Conservation (phyloP, 164 flowering plant genomes). For the Magnolia officinalis region DNA sequence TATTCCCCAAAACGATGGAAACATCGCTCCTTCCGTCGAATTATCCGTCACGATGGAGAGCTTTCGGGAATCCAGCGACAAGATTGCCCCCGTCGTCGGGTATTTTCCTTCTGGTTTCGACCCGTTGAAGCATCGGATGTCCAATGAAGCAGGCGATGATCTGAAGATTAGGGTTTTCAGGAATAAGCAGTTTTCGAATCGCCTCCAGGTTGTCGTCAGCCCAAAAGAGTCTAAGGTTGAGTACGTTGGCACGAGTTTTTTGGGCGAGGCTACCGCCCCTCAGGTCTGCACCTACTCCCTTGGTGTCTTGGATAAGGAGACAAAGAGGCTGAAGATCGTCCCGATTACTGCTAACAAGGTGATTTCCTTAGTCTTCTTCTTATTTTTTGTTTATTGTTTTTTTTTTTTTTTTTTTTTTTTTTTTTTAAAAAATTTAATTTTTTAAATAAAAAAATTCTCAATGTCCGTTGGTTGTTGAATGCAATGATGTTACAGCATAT, state of each 20-base stretch:
- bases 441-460: too few species aligned
- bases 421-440: too few species aligned
- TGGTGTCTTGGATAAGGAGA: slow-evolving; percentile 71
- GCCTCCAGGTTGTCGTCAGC: slow-evolving; percentile 53
- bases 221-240: slow-evolving; percentile 44
- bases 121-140: not conserved
- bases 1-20: too few species aligned
- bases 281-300: slow-evolving; percentile 60
- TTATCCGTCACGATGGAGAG: slow-evolving; percentile 4
- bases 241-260: slow-evolving; percentile 65
- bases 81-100: slow-evolving; percentile 14
- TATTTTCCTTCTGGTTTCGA: slow-evolving; percentile 22
- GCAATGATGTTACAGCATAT: too few species aligned
- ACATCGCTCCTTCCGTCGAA: not conserved
- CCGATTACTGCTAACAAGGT: slow-evolving; percentile 84
- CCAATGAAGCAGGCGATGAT: not conserved
- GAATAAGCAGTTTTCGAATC: not conserved
- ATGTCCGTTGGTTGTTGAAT: too few species aligned
- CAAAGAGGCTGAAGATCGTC: slow-evolving; percentile 50
- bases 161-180: slow-evolving; percentile 10
- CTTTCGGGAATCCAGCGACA: slow-evolving; percentile 3
- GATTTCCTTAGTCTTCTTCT: not conserved
- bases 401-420: too few species aligned
- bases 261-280: slow-evolving; percentile 58
- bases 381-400: too few species aligned